phyloP scores from a whole-genome alignment of 768 basidiomycete genomes.

The Leucosporidium scottii region DNA sequence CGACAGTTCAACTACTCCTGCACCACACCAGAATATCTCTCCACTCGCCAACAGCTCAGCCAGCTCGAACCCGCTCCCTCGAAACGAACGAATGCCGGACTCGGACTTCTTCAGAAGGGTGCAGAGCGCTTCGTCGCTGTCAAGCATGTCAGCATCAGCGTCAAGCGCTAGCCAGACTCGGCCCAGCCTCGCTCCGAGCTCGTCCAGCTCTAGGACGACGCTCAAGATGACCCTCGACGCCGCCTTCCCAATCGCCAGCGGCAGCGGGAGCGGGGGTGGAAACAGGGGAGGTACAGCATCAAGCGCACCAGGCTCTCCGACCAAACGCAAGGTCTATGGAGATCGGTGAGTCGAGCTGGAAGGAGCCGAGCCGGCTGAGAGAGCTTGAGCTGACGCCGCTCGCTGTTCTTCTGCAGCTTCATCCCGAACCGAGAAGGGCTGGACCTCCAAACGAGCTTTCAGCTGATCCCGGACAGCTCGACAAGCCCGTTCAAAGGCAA shows the following conservation, averaged over 20 bases:
- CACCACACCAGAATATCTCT: too few species aligned
- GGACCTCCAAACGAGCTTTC: conserved; percentile 58
- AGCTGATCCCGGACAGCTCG: conserved; percentile 52
- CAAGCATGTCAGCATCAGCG: too few species aligned
- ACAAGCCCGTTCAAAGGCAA: conserved; percentile 43
- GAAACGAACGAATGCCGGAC: too few species aligned
- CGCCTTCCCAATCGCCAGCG: background rate
- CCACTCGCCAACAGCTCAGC: too few species aligned
- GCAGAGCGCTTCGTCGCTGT: too few species aligned
- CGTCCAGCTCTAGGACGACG: background rate
- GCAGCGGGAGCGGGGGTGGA: background rate
- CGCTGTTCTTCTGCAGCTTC: conserved; percentile 47
- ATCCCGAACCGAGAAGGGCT: conserved; percentile 57
- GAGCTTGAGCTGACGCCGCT: background rate
- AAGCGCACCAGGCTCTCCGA: conserved; percentile 14
- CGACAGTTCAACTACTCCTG: too few species aligned
- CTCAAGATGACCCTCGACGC: too few species aligned
- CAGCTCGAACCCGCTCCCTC: too few species aligned
- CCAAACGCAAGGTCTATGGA: conserved; percentile 41
- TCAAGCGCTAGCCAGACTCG: too few species aligned
- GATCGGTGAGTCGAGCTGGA: conserved; percentile 40
- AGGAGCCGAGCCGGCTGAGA: background rate
- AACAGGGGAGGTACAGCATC: background rate
- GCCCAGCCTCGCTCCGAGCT: background rate
- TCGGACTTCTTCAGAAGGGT: too few species aligned